Evolutionary conservation across 345 rosid species (phyloP), one percentile per base, ranked within the genome.

Genomic region (Heritiera fomes): DNA sequence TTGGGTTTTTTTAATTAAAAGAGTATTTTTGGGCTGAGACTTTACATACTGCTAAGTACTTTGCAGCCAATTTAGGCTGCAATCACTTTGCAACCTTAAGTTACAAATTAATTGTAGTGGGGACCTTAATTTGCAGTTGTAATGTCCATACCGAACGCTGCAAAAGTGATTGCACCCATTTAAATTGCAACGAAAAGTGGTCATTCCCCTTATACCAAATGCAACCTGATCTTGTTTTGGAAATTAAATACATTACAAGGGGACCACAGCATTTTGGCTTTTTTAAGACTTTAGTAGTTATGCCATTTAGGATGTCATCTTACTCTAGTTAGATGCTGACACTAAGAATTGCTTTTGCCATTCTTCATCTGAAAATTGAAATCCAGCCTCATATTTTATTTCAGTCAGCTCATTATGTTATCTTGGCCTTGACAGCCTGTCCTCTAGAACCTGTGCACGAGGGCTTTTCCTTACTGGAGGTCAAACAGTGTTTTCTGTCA

Each of bases 401-500:
- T 34, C 1, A 12, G 46, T 75, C 55, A 50, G 58, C 49, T 76
- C 46, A 45, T 56, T 50, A 30, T 18, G 38, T 23, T 34, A 7
- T 1, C 59, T 59, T 28, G 55, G 43, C 17, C 47, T 80, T 64
- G 67, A 58, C 73, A 71, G 65, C 59, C 53, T 50, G n/a, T 30
- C 45, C 40, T 67, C 67, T 68, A 43, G 81, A 68, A 74, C 40
- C 43, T 49, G 61, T 11, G 8, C 60, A 4, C 13, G 17, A 78
- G 76, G 49, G 58, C 75, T 1, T 20, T 79, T 8, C 66, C 38
- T 78, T 41, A 59, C 17, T 15, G 41, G 50, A 14, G 32, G 15
- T 14, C 28, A 20, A 20, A 38, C 59, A 49, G 10, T n/a, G 10
- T 55, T 70, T 18, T 77, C 45, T 50, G 5, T 69, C 38, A 75